Conservation (phyloP, 495 filamentous ascomycete genomes). For the Aspergillus carlsbadensis region DNA sequence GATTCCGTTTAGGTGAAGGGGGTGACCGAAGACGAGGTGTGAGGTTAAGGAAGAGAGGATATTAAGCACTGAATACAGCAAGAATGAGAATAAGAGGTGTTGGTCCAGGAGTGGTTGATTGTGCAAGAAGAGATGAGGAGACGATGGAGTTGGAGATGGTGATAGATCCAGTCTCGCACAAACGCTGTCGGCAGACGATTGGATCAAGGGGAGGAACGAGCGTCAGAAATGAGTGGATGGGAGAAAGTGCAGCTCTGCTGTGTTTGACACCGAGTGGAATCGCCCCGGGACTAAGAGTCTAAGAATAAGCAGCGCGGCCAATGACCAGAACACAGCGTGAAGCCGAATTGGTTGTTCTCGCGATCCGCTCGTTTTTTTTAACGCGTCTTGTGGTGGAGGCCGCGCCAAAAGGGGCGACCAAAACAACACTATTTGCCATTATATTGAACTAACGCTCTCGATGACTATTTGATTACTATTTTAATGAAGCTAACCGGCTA, state of each 20-base stretch:
- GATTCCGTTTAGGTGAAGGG: neutral
- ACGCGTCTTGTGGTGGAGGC: slow-evolving; percentile 3
- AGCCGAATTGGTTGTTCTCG: slow-evolving; percentile 3
- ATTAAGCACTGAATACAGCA: neutral
- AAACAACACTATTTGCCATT: slow-evolving; percentile 3
- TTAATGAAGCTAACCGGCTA: neutral
- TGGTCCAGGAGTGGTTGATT: neutral
- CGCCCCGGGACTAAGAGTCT: slow-evolving; percentile 1
- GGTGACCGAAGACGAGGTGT: neutral
- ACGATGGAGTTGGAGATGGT: neutral
- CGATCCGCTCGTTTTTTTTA: neutral
- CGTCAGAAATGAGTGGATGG: slow-evolving; percentile 14
- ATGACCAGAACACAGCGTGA: neutral
- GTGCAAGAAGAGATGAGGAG: neutral
- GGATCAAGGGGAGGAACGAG: slow-evolving; percentile 16
- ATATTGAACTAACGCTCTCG: neutral
- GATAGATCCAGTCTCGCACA: slow-evolving; percentile 12
- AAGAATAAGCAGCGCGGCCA: slow-evolving; percentile 2
- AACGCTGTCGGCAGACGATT: slow-evolving; percentile 13
- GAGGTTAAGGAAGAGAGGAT: neutral
- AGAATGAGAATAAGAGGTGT: neutral
- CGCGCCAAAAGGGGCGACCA: slow-evolving; percentile 1
- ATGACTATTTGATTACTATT: neutral
- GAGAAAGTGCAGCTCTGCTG: neutral
- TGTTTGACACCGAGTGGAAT: neutral